A percentile compares a stretch with the other conserved stretches of the same genome.
Evolutionary conservation across 306 rosid genomes (phyloP).

Genomic region (Fragaria vesca): DNA sequence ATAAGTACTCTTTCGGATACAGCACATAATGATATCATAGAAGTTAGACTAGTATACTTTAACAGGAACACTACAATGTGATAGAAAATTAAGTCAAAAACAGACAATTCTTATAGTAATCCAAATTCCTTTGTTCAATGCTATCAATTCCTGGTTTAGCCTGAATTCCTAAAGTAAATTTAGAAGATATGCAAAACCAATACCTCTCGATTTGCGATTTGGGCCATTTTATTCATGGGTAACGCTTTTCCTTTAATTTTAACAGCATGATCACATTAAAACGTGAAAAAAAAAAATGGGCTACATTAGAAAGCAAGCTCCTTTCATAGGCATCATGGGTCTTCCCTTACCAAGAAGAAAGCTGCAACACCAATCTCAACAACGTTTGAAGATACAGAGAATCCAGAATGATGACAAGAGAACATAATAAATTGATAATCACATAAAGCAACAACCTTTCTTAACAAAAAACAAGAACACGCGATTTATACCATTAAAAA

Average conservation of each 20-base stretch:
- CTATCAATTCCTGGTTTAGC: neutral
- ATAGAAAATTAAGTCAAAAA: neutral
- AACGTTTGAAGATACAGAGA: neutral
- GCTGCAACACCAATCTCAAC: neutral
- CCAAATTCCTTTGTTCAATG: too few species aligned
- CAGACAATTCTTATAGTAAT: neutral
- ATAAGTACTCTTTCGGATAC: neutral
- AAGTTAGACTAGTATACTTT: neutral
- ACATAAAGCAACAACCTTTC: conserved; percentile 1
- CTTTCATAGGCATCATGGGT: neutral
- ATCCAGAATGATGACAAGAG: neutral
- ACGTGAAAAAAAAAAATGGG: neutral
- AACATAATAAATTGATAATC: neutral
- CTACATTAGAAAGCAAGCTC: neutral
- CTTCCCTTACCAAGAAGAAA: neutral
- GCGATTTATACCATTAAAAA: neutral
- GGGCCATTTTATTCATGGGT: neutral
- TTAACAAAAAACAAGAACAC: neutral
- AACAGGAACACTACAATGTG: neutral
- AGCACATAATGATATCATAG: neutral
- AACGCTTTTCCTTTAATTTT: neutral
- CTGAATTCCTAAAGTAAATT: neutral
- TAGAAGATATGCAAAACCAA: neutral
- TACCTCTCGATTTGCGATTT: neutral
- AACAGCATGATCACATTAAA: neutral